These are phyloP conservation scores for Ulota crispa DNA, from an alignment of 225 moss, liverwort and hornwort genomes.

Conservation along the genomic window DNA sequence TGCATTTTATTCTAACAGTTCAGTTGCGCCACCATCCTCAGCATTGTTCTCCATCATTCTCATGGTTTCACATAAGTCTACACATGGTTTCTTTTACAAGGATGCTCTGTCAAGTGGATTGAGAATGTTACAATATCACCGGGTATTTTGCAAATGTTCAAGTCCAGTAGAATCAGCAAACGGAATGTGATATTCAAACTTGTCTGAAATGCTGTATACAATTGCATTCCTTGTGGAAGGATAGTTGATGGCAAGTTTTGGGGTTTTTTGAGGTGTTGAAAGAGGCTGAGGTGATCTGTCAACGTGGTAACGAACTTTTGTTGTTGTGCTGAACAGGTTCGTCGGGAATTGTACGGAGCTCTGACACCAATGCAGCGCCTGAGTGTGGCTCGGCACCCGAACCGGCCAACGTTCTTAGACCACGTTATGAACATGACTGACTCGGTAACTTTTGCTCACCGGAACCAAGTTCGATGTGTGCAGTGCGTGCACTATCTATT, in stretches of 20 bases:
- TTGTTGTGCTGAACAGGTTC: conserved; percentile 58
- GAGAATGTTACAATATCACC: neutral
- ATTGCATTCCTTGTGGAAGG: neutral
- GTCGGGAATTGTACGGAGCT: conserved; percentile 80
- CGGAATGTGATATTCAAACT: neutral
- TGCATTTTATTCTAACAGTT: neutral
- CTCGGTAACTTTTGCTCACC: conserved; percentile 51
- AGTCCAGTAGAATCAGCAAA: neutral
- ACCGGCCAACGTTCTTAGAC: conserved; percentile 95
- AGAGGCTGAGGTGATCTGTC: neutral
- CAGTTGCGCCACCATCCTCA: neutral
- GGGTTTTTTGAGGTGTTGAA: conserved; percentile 17
- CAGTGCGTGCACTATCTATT: neutral
- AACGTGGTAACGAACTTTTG: neutral
- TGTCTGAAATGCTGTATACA: neutral
- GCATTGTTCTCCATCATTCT: neutral
- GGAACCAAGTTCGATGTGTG: neutral
- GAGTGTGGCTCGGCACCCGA: conserved; percentile 96
- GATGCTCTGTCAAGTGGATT: neutral
- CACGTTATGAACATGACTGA: conserved; percentile 96
- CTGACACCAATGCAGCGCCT: conserved; percentile 94
- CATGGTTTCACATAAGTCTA: neutral
- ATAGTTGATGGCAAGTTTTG: neutral
- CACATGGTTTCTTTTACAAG: neutral
- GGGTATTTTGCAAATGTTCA: neutral